Conservation (phyloP, 2,329 filamentous ascomycete species). For the Stagonosporopsis tanaceti region DNA sequence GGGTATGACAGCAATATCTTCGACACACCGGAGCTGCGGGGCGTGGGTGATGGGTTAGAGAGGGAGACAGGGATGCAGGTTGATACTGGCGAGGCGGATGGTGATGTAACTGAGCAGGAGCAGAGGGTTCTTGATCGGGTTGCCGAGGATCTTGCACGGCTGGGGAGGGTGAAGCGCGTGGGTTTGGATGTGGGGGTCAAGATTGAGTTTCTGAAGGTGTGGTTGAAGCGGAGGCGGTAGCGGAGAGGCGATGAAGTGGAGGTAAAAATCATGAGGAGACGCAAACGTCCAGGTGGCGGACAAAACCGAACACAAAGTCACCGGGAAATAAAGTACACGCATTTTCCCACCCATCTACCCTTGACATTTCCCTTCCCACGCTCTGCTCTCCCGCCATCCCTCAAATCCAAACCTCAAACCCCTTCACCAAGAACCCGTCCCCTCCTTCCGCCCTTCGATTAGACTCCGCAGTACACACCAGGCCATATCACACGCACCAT, state of each 20-base stretch:
- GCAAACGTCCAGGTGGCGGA: too few species aligned
- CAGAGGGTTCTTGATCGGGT: conserved; percentile 77
- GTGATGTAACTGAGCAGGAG: conserved; percentile 58
- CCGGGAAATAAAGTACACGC: too few species aligned
- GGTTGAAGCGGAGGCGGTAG: conserved; percentile 56
- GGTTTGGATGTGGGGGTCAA: conserved; percentile 86
- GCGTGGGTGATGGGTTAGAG: conserved; percentile 22
- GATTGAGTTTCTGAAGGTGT: conserved; percentile 78
- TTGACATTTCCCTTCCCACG: too few species aligned
- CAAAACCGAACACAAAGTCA: too few species aligned
- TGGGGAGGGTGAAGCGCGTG: conserved; percentile 89
- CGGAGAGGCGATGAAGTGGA: too few species aligned
- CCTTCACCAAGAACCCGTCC: too few species aligned
- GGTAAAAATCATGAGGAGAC: background rate
- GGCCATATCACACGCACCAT: too few species aligned
- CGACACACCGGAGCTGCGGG: conserved; percentile 37
- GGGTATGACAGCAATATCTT: conserved; percentile 47
- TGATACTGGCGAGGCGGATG: conserved; percentile 13
- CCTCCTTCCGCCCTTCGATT: too few species aligned
- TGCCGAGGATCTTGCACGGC: conserved; percentile 82
- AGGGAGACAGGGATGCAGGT: conserved; percentile 29
- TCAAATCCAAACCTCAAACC: too few species aligned
- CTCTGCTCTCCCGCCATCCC: too few species aligned
- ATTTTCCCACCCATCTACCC: too few species aligned
- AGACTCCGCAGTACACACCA: too few species aligned